Conservation (phyloP, 2,329 filamentous ascomycete genomes). For the Arthrobotrys pseudoclavata region DNA sequence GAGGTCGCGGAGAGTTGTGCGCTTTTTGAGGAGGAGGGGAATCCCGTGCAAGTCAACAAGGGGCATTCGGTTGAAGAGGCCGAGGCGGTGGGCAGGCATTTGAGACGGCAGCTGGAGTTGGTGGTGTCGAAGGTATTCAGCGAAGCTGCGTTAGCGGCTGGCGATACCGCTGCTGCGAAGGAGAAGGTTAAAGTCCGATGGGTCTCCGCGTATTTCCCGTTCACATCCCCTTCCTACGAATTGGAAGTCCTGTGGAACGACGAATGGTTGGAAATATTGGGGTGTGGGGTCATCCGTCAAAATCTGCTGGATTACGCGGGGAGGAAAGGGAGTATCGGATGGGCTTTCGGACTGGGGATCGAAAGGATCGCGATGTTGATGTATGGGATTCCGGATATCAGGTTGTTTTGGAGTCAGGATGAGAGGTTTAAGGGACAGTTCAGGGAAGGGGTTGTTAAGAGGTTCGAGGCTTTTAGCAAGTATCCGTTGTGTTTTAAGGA, state of each 20-base stretch:
- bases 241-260: constrained; percentile 94
- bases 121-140: constrained; percentile 89
- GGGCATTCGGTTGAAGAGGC: constrained; percentile 82
- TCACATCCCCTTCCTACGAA: constrained; percentile 95
- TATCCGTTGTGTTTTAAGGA: constrained; percentile 91
- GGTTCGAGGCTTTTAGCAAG: constrained; percentile 90
- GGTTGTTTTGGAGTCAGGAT: constrained; percentile 94
- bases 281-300: constrained; percentile 91
- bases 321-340: constrained; percentile 76
- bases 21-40: constrained; percentile 80
- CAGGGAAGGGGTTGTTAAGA: constrained; percentile 70
- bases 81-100: constrained; percentile 83
- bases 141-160: constrained; percentile 74
- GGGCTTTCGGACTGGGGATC: constrained; percentile 95
- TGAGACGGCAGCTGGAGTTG: constrained; percentile 89
- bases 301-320: constrained; percentile 82
- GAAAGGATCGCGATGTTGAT: constrained; percentile 98
- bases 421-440: constrained; percentile 90
- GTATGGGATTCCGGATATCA: constrained; percentile 95
- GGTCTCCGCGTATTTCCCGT: constrained; percentile 98
- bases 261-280: constrained; percentile 95
- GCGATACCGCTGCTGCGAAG: constrained; percentile 72
- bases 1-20: constrained; percentile 87
- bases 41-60: constrained; percentile 79
- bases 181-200: constrained; percentile 89